These are phyloP conservation scores for Penicillium steckii DNA, from an alignment of 495 filamentous ascomycete species.

Conservation along the genomic window DNA sequence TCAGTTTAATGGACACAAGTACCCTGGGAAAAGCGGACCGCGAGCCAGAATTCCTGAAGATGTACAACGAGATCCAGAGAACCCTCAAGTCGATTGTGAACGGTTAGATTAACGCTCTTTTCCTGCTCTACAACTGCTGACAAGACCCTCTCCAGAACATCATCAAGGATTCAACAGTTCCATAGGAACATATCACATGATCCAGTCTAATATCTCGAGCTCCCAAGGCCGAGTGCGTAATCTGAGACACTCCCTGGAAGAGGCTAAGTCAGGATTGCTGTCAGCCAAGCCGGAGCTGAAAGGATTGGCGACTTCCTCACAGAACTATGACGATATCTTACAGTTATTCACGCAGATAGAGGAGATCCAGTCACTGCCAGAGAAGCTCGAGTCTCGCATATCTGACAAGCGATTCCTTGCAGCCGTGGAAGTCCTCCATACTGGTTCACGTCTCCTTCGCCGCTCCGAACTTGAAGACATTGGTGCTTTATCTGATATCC, in stretches of 20 bases:
- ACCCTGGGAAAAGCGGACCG: slow-evolving; percentile 88
- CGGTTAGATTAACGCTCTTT: slow-evolving; percentile 32
- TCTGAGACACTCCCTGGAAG: slow-evolving; percentile 77
- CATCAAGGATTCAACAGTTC: slow-evolving; percentile 99
- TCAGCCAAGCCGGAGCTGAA: slow-evolving; percentile 90
- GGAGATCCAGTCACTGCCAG: slow-evolving; percentile 84
- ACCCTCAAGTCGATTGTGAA: slow-evolving; percentile 95
- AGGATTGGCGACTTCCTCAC: slow-evolving; percentile 77
- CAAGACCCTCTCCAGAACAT: slow-evolving; percentile 59
- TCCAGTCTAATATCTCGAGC: slow-evolving; percentile 86
- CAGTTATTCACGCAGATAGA: slow-evolving; percentile 82
- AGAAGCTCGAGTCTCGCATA: slow-evolving; percentile 87
- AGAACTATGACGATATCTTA: slow-evolving; percentile 88
- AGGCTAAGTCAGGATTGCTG: slow-evolving; percentile 78
- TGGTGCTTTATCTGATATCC: slow-evolving; percentile 80
- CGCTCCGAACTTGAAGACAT: slow-evolving; percentile 90
- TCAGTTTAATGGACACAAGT: slow-evolving; percentile 90
- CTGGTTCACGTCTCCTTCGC: slow-evolving; percentile 76
- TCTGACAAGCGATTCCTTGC: slow-evolving; percentile 94
- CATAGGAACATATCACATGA: slow-evolving; percentile 98
- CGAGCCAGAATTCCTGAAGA: slow-evolving; percentile 76
- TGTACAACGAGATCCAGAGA: slow-evolving; percentile 80
- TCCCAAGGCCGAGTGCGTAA: slow-evolving; percentile 82
- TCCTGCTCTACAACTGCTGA: slow-evolving; percentile 5
- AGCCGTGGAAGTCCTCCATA: slow-evolving; percentile 88